Percentiles rank a stretch among this genome's conserved stretches.
These are phyloP conservation scores for Fusarium scirpi DNA, from an alignment of 2,329 filamentous ascomycete genomes.

Conservation along the genomic window DNA sequence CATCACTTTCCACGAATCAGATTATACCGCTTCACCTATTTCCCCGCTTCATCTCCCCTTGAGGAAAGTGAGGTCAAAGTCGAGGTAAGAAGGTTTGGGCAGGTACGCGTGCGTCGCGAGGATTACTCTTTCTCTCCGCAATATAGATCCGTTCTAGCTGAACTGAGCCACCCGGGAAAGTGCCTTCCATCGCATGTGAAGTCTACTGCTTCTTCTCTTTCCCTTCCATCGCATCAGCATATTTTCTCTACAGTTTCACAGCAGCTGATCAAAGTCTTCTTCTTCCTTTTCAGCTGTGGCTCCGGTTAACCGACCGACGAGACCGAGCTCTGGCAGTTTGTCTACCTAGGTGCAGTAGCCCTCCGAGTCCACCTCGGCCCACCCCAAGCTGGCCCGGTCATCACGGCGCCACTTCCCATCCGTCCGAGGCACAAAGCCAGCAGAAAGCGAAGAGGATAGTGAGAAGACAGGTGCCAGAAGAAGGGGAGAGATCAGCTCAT, in stretches of 20 bases:
- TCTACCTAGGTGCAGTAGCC: slow-evolving; percentile 13
- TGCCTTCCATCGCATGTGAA: slow-evolving; percentile 28
- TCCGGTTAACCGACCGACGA: slow-evolving; percentile 32
- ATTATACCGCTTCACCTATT: slow-evolving; percentile 25
- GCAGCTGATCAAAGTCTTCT: background rate
- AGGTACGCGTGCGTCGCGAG: slow-evolving; percentile 26
- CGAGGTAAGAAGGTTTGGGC: slow-evolving; percentile 32
- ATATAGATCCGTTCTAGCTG: slow-evolving; percentile 11
- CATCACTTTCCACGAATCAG: slow-evolving; percentile 29
- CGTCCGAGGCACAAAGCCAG: slow-evolving; percentile 39
- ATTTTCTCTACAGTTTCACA: background rate
- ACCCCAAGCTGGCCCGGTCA: slow-evolving; percentile 28
- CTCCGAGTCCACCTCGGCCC: slow-evolving; percentile 41
- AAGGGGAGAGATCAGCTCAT: slow-evolving; percentile 29
- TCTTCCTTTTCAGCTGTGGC: slow-evolving; percentile 7
- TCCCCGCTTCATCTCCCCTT: slow-evolving; percentile 32
- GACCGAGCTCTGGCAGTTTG: slow-evolving; percentile 26
- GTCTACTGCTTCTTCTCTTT: slow-evolving; percentile 5
- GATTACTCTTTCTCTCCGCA: slow-evolving; percentile 34
- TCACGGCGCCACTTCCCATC: slow-evolving; percentile 39
- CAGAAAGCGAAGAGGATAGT: slow-evolving; percentile 33
- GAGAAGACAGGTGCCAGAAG: slow-evolving; percentile 23
- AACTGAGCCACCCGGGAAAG: slow-evolving; percentile 1
- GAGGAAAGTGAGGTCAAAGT: slow-evolving; percentile 22
- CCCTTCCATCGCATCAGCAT: background rate